Base-by-base conservation (phyloP, 306 rosid genomes). In the Lagenaria siceraria region DNA sequence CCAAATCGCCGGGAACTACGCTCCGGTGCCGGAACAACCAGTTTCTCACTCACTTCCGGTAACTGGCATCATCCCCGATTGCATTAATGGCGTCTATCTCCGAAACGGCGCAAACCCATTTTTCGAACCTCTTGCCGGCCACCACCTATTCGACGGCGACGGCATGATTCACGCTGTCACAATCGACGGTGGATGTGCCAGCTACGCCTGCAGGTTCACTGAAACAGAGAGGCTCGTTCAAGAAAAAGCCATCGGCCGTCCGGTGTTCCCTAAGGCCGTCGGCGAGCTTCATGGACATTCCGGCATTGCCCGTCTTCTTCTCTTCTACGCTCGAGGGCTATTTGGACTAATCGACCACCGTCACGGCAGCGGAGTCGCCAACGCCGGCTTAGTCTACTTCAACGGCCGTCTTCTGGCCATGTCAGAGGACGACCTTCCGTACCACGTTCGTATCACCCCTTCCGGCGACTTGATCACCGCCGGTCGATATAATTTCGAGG, bases 81-180 rank as follows among this genome's bases (percentile, higher is more conserved):
- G 77, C 5, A 72, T 72, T 3, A 27, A 72, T n/a, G 77, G 77
- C 2, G 77, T 51, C 42, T 72, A 72, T 7, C 58, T 72, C 36
- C 60, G 77, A 3, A 72, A 72, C 60, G 77, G 77, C 22, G 60
- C 77, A 14, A 72, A 72, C 77, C 60, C 77, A 22, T 29, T 48
- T 4, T 72, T 72, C 42, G 40, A 72, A 9, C 77, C 77, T 14
- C 21, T 72, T 7, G 24, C 24, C 8, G 77, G 59, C 21, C 77
- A 72, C 40, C 77, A 72, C 42, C 6, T 72, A 3, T 72, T 72
- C 24, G 77, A 72, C 25, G 77, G 77, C 14, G 77, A 72, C 59
- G 77, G 77, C 40, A 72, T 72, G 77, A 29, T 72, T 29, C 77
- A 72, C 9, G 77, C 60, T 10, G 77, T 72, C 25, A 72, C 77